Base-by-base conservation (phyloP, 2,329 filamentous ascomycete species). In the Sclerotinia trifoliorum region DNA sequence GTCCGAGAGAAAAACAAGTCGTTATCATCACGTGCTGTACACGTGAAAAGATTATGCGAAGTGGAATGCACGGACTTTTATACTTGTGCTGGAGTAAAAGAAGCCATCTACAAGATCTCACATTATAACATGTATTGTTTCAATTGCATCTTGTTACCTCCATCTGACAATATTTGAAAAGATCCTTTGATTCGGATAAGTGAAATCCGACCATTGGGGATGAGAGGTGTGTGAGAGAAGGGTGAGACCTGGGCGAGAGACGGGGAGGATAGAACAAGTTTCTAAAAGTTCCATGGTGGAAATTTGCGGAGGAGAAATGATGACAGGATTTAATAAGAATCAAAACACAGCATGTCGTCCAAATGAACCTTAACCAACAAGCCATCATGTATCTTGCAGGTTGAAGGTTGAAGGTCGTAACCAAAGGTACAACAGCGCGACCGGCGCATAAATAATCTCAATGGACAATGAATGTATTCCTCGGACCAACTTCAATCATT, bases 191-290 rank as follows among this genome's bases (percentile, higher is more conserved):
- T 54, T 48, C 56, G 65, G 56, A 62, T 54, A 21, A 29, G 11
- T 46, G 8, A 26, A 49, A 55, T 62, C 35, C 56, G 65, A 61
- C 39, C 48, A 51, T 58, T 26, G 29, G 26, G 52, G 52, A 26
- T 42, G 44, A 61, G 5, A 35, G 26, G 24, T 21, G 32, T 2
- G 6, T 35, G 32, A 35, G 32, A 35, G 32, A 7, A 7, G 32
- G 32, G 32, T 35, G 32, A 35, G 32, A 35, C 32, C 29, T 5
- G 46, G 44, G 35, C 35, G 35, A 39, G 35, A 39, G 35, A 39
- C 10, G n/a, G 21, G 46, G 17, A 26, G 26, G 46, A 66, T 46
- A 66, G 65, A 66, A 66, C 65, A 66, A 66, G 65, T 66, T 66
- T 67, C 51, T 61, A 61, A 55, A 62, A 54, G 48, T 67, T 67